These are phyloP conservation scores for Trametes sanguinea DNA, from an alignment of 768 basidiomycete genomes.

Conservation along the genomic window DNA sequence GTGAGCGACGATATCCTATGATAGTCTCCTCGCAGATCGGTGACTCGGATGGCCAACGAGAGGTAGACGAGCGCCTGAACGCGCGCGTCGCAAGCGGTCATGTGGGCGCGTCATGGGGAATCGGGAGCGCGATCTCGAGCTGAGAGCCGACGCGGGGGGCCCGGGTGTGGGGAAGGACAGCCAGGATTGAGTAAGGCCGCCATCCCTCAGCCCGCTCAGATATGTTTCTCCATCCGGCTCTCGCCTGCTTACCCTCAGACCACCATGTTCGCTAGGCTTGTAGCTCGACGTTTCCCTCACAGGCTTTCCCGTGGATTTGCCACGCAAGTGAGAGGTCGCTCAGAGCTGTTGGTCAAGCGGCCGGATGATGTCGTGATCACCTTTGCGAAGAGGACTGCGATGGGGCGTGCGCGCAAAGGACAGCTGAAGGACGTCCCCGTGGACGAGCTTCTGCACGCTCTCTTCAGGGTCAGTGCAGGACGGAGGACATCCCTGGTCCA, in stretches of 20 bases:
- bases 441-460: slow-evolving; percentile 80
- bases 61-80: too few relatives aligned
- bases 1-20: too few relatives aligned
- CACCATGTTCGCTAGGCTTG: slow-evolving; percentile 25
- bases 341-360: slow-evolving; percentile 63
- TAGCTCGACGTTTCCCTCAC: background rate
- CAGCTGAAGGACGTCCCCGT: slow-evolving; percentile 87
- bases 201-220: background rate
- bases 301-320: slow-evolving; percentile 35
- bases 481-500: background rate
- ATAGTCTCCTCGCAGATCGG: too few relatives aligned
- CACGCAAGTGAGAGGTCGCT: slow-evolving; percentile 44
- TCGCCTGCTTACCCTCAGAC: slow-evolving; percentile 3
- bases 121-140: slow-evolving; percentile 16
- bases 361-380: slow-evolving; percentile 89
- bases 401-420: slow-evolving; percentile 87
- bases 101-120: slow-evolving; percentile 22
- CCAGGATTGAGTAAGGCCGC: slow-evolving; percentile 11
- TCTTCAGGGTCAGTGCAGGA: slow-evolving; percentile 64
- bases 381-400: slow-evolving; percentile 87
- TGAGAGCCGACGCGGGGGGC: background rate
- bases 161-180: slow-evolving; percentile 21
- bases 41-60: too few relatives aligned
- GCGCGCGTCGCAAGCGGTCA: slow-evolving; percentile 6
- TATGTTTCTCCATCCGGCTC: slow-evolving; percentile 4